Evolutionary conservation across 164 flowering plant genomes (phyloP).

Genomic region (Stephania yunnanensis): DNA sequence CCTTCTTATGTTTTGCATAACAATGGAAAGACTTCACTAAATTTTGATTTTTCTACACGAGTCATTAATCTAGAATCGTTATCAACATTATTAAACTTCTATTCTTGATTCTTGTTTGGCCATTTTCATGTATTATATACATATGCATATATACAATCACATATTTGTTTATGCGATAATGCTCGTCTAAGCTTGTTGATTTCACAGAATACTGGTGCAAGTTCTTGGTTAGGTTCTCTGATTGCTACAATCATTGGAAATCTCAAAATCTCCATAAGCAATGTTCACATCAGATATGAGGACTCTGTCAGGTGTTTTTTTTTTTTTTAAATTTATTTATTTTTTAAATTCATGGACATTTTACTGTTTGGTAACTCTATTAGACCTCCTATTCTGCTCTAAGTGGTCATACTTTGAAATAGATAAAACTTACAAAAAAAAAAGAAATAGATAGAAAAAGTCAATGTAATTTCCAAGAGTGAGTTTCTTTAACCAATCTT

Average conservation of each 20-base stretch:
- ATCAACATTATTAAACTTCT: neutral
- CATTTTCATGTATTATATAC: neutral
- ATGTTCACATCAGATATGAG: constrained; percentile 97
- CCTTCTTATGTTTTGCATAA: neutral
- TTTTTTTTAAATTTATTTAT: too few species aligned
- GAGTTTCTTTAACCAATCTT: too few species aligned
- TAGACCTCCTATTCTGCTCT: too few species aligned
- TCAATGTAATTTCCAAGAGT: too few species aligned
- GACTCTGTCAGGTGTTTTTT: constrained; percentile 66
- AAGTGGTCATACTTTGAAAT: too few species aligned
- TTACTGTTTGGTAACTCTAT: too few species aligned
- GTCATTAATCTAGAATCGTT: neutral
- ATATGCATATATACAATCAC: too few species aligned
- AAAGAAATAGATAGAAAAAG: too few species aligned
- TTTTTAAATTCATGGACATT: too few species aligned
- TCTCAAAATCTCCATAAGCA: constrained; percentile 88
- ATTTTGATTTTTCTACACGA: neutral
- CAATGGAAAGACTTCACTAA: neutral
- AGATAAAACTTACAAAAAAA: too few species aligned
- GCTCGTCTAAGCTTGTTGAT: constrained; percentile 10
- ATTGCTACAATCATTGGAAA: constrained; percentile 91
- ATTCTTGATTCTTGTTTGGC: neutral
- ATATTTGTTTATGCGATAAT: neutral
- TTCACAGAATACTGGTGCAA: constrained; percentile 72
- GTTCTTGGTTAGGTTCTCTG: constrained; percentile 93